These are phyloP conservation scores for Malus hybrid DNA, from an alignment of 331 rosid genomes.

Conservation along the genomic window DNA sequence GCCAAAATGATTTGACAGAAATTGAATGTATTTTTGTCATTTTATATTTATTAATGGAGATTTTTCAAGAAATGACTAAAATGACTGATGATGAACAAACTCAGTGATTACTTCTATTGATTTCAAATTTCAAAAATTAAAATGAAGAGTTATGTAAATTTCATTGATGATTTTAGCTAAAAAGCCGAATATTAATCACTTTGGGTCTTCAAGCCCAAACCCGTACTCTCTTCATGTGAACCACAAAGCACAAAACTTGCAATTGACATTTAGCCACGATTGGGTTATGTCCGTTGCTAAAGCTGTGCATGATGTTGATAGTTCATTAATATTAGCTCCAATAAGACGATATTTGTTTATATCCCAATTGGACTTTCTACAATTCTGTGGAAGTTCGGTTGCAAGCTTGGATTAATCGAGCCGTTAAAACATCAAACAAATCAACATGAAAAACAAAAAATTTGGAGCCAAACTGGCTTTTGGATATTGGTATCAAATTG, in stretches of 20 bases:
- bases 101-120: no score
- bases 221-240: not conserved
- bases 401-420: not conserved
- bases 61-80: no score
- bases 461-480: not conserved
- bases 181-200: not conserved
- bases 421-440: no score
- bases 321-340: not conserved
- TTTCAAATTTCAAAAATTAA: no score
- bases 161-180: accelerated
- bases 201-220: not conserved
- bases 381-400: not conserved
- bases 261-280: not conserved
- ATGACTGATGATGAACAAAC: no score
- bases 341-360: not conserved
- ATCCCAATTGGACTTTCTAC: not conserved
- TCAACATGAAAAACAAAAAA: not conserved
- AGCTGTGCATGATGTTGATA: not conserved
- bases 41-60: no score
- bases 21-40: no score
- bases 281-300: not conserved
- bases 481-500: not conserved
- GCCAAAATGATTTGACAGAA: no score
- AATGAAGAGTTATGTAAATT: no score
- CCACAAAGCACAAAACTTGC: not conserved